These are phyloP conservation scores for Macrophomina tecta DNA, from an alignment of 2,329 filamentous ascomycete genomes.

Conservation along the genomic window DNA sequence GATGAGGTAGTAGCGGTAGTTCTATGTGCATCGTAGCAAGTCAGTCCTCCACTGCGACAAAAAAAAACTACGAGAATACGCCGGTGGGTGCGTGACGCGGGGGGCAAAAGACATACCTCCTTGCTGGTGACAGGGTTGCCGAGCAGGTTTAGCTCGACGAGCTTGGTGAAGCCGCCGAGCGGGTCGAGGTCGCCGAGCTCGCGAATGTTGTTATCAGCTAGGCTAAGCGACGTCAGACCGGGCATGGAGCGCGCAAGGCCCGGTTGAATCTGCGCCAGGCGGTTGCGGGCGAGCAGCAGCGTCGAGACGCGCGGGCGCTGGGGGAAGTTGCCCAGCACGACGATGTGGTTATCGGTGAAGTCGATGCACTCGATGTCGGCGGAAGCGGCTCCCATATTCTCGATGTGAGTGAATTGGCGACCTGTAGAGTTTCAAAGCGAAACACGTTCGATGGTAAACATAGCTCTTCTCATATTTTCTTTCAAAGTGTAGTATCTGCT, in stretches of 20 bases:
- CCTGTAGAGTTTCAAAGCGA: constrained; percentile 66
- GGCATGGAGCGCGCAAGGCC: constrained; percentile 77
- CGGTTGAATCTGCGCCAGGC: constrained; percentile 80
- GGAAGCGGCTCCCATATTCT: constrained; percentile 85
- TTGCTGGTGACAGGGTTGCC: constrained; percentile 93
- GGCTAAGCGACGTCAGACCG: constrained; percentile 78
- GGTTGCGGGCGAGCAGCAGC: constrained; percentile 87
- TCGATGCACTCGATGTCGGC: constrained; percentile 96
- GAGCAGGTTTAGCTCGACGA: constrained; percentile 81
- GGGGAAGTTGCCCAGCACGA: constrained; percentile 88
- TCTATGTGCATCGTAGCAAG: neutral
- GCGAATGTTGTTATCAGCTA: constrained; percentile 80
- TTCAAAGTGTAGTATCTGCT: constrained; percentile 89
- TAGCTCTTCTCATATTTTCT: constrained; percentile 61
- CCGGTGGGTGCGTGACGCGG: neutral
- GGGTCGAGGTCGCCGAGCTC: constrained; percentile 89
- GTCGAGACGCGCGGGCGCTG: constrained; percentile 86
- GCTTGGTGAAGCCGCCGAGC: constrained; percentile 68
- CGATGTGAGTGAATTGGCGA: constrained; percentile 96
- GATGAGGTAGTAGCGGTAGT: constrained; percentile 91
- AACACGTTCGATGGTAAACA: constrained; percentile 72
- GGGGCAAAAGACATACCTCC: constrained; percentile 67
- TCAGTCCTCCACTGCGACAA: no score
- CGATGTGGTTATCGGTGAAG: constrained; percentile 97
- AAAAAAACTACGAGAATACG: no score